phyloP scores from a whole-genome alignment of 306 rosid species.

The Alnus rubra region DNA sequence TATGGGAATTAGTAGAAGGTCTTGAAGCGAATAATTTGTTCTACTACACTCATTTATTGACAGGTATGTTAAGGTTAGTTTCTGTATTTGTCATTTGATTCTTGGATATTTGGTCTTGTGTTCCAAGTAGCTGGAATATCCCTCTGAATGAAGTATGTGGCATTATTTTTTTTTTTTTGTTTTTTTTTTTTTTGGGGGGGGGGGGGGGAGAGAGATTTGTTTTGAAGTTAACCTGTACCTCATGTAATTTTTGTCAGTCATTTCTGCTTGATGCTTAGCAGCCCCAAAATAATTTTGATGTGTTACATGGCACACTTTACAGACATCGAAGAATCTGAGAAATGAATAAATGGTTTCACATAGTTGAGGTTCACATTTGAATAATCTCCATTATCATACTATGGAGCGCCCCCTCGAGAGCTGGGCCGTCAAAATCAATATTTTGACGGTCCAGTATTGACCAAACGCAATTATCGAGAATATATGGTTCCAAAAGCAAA shows the following conservation, averaged over 20 bases:
- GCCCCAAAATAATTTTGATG: background rate
- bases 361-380: background rate
- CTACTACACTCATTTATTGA: constrained; percentile 81
- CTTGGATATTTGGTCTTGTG: background rate
- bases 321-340: background rate
- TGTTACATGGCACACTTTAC: background rate
- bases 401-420: too few relatives aligned
- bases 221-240: background rate
- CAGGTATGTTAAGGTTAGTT: constrained; percentile 44
- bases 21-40: constrained; percentile 69
- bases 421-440: too few relatives aligned
- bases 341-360: background rate
- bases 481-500: background rate
- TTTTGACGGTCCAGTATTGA: too few relatives aligned
- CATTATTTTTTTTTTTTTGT: too few relatives aligned
- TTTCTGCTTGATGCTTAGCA: background rate
- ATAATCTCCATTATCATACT: background rate
- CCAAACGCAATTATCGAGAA: too few relatives aligned
- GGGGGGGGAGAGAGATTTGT: too few relatives aligned
- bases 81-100: background rate
- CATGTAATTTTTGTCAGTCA: background rate
- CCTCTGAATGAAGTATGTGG: too few relatives aligned
- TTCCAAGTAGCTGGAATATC: too few relatives aligned
- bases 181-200: too few relatives aligned
- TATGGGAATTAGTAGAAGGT: constrained; percentile 76